Percentiles rank a stretch among this genome's conserved stretches.
These are phyloP conservation scores for Pythium sukuiense DNA, from an alignment of 352 stramenopile species.

Conservation along the genomic window DNA sequence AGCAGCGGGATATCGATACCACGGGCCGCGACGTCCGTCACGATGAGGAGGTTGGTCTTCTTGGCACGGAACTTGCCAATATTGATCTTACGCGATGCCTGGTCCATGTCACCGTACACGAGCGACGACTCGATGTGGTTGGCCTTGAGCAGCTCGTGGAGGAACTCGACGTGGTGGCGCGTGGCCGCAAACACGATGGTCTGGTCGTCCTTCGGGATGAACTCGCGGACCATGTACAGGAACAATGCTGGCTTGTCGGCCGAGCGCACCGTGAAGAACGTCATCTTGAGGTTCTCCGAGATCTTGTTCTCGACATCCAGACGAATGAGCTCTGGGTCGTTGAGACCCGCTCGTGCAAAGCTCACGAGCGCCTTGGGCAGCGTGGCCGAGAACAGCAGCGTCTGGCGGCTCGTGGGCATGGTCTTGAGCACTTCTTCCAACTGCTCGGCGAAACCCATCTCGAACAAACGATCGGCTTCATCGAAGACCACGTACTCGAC, in stretches of 20 bases:
- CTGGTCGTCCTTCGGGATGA: slow-evolving; percentile 91
- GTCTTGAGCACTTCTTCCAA: slow-evolving; percentile 92
- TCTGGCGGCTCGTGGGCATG: slow-evolving; percentile 88
- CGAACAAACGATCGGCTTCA: slow-evolving; percentile 99
- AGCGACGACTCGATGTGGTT: slow-evolving; percentile 85
- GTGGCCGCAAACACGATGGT: slow-evolving; percentile 99
- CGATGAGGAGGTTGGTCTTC: slow-evolving; percentile 90
- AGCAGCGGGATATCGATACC: slow-evolving; percentile 95
- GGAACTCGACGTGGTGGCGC: slow-evolving; percentile 97
- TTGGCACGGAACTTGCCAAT: slow-evolving; percentile 90
- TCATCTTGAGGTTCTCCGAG: slow-evolving; percentile 96
- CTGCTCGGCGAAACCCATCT: slow-evolving; percentile 99
- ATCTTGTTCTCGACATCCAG: slow-evolving; percentile 98
- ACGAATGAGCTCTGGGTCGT: slow-evolving; percentile 96
- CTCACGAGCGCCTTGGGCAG: slow-evolving; percentile 97
- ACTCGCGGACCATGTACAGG: slow-evolving; percentile 95
- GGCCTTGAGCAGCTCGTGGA: slow-evolving; percentile 92
- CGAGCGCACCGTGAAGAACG: slow-evolving; percentile 96
- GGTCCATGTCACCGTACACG: slow-evolving; percentile 95
- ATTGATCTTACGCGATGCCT: slow-evolving; percentile 89
- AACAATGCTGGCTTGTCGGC: slow-evolving; percentile 95
- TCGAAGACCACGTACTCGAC: slow-evolving; percentile 97
- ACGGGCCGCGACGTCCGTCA: slow-evolving; percentile 94
- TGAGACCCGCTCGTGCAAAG: slow-evolving; percentile 98
- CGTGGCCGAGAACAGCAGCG: slow-evolving; percentile 95